A percentile compares a stretch with the other conserved stretches of the same genome.
Conservation (phyloP, 2,329 filamentous ascomycete species). For the Xylariaceae sp. region DNA sequence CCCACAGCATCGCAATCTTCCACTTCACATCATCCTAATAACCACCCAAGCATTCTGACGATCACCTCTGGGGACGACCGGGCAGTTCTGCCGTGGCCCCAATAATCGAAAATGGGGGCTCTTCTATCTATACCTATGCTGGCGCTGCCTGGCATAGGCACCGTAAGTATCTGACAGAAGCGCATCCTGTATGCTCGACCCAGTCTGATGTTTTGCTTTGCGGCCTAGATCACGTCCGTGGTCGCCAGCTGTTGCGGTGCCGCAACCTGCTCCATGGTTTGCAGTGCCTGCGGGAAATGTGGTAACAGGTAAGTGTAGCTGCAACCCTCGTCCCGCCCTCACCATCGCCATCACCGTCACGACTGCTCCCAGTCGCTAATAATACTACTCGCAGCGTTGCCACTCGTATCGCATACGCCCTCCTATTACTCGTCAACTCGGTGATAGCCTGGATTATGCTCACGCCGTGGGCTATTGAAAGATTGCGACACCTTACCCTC, state of each 20-base stretch:
- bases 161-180: constrained; percentile 55
- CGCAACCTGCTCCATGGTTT: constrained; percentile 92
- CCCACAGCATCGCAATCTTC: not conserved
- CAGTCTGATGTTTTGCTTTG: constrained; percentile 15
- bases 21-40: constrained; percentile 4
- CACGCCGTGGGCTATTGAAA: constrained; percentile 96
- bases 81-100: constrained; percentile 7
- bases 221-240: constrained; percentile 64
- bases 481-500: constrained; percentile 83
- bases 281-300: constrained; percentile 93
- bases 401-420: constrained; percentile 92
- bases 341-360: not conserved
- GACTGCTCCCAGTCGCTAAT: constrained; percentile 10
- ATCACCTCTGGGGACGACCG: not conserved
- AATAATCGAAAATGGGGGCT: constrained; percentile 66
- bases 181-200: constrained; percentile 1
- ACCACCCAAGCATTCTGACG: not conserved
- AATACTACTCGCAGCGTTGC: constrained; percentile 62
- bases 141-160: constrained; percentile 79
- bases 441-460: constrained; percentile 99
- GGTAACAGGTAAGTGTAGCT: constrained; percentile 69
- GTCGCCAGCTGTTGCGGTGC: constrained; percentile 92
- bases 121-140: constrained; percentile 85
- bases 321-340: not conserved
- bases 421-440: constrained; percentile 93